Evolutionary conservation across 2,329 filamentous ascomycete genomes (phyloP), one percentile per base, ranked within the genome.

Genomic region (Huntiella omanensis): DNA sequence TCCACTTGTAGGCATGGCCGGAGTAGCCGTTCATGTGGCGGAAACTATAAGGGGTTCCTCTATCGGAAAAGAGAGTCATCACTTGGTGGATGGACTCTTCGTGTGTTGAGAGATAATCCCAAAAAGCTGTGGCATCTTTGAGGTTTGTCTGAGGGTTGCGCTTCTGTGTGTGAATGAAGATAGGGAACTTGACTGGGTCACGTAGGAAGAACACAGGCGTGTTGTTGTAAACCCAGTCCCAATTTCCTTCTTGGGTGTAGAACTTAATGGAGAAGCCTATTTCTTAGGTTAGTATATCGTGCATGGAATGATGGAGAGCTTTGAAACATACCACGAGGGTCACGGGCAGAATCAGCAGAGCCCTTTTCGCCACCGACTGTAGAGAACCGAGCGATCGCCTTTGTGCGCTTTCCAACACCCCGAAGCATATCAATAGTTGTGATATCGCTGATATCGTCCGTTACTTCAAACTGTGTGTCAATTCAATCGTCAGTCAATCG

Each of bases 161-260:
- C 68, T 85, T 85, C 61, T 86, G 81, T 3, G 79, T 81, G 64
- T 83, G 80, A 51, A 83, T 83, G 60, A 84, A 79, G 56, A 77
- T 64, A 33, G 80, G 80, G 62, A 83, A 85, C 58, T 84, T 83
- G 55, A 71, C 69, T 2, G 80, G 78, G 54, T 85, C 81, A 38
- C 80, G 70, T 17, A 85, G 55, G 66, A 86, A 85, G 67, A 86
- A 86, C 19, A 84, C 68, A 1, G 80, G 80, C 0, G 78, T 84
- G 62, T 85, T 84, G 64, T 82, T 83, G 58, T 73, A 78, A 17
- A 83, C 78, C 68, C 77, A 75, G 57, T 84, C 80, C 71, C 73
- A 82, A 57, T 64, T 83, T 42, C 79, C 79, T 56, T 83, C 72
- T 6, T 77, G 70, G 0, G 79, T 83, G 49, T 79, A 72, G 62